Base-by-base conservation (phyloP, 192 early-diverging fungal species). In the Umbelopsis ramanniana region DNA sequence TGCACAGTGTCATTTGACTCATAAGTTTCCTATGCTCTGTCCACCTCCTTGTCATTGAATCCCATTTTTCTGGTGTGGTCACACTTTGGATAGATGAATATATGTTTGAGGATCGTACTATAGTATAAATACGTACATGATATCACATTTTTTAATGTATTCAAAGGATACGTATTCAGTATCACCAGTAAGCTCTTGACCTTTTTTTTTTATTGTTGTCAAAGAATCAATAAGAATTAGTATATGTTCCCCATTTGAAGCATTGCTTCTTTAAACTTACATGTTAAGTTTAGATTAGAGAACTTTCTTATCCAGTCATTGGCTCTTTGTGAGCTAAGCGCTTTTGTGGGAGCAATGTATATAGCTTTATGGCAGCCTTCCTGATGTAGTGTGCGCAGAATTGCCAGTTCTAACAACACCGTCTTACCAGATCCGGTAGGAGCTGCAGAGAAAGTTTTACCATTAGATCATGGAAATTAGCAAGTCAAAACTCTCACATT, bases 11-110 rank as follows among this genome's bases (percentile, higher is more conserved):
- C 8, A 85, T 73, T 45, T 73, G 45, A 4, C 46, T 29, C n/a
- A 81, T 71, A 4, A 83, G 72, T 17, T 72, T 52, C 52, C 45
- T 33, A 23, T 77, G 73, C 67, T 83, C 82, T 46, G 43, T 75
- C 78, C 89, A 92, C 67, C 83, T 76, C 63, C 93, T 72, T 3
- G 89, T 90, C 79, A 87, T 84, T 2, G 85, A 82, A 74, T 92
- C 93, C 91, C 91, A 94, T 73, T 91, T 92, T 75, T 94, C 93
- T 17, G 93, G 93, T 4, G 93, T 94, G 9, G 93, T 91, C 14
- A 93, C 82, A 45, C 81, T 82, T 47, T 15, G 14, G 14, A 15
- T 60, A 17, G 37, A 15, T 15, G 48, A 6, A 50, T 2, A 50
- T n/a, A 14, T 9, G 33, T 37, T 55, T 38, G 24, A 23, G 46